Percentiles rank a stretch among this genome's conserved stretches.
Evolutionary conservation across 768 basidiomycete genomes (phyloP).

Genomic region (Leccinum subgranulosum): DNA sequence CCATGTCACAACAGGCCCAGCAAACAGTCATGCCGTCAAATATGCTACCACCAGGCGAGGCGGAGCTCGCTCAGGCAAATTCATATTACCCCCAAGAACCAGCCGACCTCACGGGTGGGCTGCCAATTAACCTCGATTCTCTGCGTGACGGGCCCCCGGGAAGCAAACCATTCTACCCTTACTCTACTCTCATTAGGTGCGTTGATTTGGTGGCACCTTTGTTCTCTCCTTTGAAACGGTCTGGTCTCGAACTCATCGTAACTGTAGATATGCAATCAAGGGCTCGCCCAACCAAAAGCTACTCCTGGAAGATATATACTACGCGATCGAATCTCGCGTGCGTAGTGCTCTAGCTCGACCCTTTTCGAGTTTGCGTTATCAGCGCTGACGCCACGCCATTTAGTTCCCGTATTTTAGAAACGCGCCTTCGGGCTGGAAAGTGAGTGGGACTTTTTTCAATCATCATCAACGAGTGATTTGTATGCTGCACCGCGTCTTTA

Average conservation of each 20-base stretch:
- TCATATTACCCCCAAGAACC: slow-evolving; percentile 74
- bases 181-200: slow-evolving; percentile 86
- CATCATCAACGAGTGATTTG: neutral
- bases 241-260: slow-evolving; percentile 1
- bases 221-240: neutral
- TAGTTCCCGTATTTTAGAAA: slow-evolving; percentile 89
- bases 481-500: slow-evolving; percentile 3
- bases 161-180: slow-evolving; percentile 88
- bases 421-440: slow-evolving; percentile 91
- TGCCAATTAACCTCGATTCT: slow-evolving; percentile 85
- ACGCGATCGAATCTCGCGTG: slow-evolving; percentile 86
- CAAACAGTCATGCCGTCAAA: slow-evolving; percentile 61
- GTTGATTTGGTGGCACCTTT: slow-evolving; percentile 25
- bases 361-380: neutral
- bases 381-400: slow-evolving; percentile 10
- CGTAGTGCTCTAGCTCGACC: slow-evolving; percentile 28
- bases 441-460: slow-evolving; percentile 35
- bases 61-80: slow-evolving; percentile 50
- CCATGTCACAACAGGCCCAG: slow-evolving; percentile 51
- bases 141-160: slow-evolving; percentile 85
- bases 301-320: slow-evolving; percentile 86
- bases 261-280: slow-evolving; percentile 80
- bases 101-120: slow-evolving; percentile 76
- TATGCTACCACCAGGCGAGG: slow-evolving; percentile 51
- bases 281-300: slow-evolving; percentile 86